These are phyloP conservation scores for Chytriomyces confervae DNA, from an alignment of 192 early-diverging fungal species.

Conservation along the genomic window DNA sequence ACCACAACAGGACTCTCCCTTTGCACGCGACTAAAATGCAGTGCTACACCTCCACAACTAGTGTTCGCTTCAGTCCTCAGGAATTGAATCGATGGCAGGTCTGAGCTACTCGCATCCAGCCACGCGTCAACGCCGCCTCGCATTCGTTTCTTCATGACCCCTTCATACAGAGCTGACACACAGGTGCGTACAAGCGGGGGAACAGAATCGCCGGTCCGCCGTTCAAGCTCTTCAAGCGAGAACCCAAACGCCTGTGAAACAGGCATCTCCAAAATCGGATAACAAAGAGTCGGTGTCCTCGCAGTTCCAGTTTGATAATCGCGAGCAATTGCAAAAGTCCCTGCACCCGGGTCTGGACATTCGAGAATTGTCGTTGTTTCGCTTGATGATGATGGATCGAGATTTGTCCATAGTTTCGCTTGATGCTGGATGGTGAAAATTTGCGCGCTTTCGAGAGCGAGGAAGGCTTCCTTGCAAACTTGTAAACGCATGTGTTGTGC, in stretches of 20 bases:
- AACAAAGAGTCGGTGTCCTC: slow-evolving; percentile 13
- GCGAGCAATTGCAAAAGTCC: slow-evolving; percentile 30
- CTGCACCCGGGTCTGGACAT: slow-evolving; percentile 31
- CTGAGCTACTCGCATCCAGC: slow-evolving; percentile 34
- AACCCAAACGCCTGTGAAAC: slow-evolving; percentile 46
- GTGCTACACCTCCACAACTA: not conserved
- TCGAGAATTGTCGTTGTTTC: slow-evolving; percentile 7
- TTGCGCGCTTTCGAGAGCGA: slow-evolving; percentile 23
- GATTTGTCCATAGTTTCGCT: slow-evolving; percentile 8
- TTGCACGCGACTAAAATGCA: slow-evolving; percentile 3
- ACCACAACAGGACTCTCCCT: slow-evolving; percentile 33
- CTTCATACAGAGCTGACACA: slow-evolving; percentile 36
- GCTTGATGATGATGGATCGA: not conserved
- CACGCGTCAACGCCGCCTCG: slow-evolving; percentile 41
- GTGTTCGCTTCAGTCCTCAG: slow-evolving; percentile 44
- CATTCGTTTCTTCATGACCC: slow-evolving; percentile 16
- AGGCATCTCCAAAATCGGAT: not conserved
- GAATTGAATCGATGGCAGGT: slow-evolving; percentile 49
- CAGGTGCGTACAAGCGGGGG: slow-evolving; percentile 41
- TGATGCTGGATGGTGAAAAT: slow-evolving; percentile 23
- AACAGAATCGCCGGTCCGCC: slow-evolving; percentile 25
- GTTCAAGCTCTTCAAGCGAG: slow-evolving; percentile 34
- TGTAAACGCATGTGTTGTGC: slow-evolving; percentile 34
- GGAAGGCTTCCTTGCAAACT: slow-evolving; percentile 35
- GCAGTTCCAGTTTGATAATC: slow-evolving; percentile 40